Conservation (phyloP, 768 basidiomycete genomes). For the Cubamyces sp. region DNA sequence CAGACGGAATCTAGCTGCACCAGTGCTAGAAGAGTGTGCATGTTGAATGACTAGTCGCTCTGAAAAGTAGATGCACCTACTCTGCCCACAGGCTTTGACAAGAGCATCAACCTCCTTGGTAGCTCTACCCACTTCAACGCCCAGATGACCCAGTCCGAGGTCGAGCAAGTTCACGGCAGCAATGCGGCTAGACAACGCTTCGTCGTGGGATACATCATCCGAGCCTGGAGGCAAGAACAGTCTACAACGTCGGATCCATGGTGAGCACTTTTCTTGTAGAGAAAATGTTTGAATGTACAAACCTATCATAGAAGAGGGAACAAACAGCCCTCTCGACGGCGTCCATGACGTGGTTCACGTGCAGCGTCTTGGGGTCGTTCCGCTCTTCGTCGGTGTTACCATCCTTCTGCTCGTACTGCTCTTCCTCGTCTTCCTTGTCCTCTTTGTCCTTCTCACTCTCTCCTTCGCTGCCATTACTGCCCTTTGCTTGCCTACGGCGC, state of each 20-base stretch:
- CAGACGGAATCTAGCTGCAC: constrained; percentile 52
- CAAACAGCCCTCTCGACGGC: constrained; percentile 74
- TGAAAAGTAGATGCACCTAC: constrained; percentile 46
- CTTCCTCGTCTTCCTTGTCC: constrained; percentile 19
- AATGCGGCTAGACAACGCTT: constrained; percentile 84
- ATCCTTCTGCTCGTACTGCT: constrained; percentile 29
- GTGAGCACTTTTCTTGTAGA: neutral
- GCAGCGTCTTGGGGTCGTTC: constrained; percentile 45
- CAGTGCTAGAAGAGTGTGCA: constrained; percentile 45
- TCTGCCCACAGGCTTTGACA: constrained; percentile 74
- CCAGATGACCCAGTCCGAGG: constrained; percentile 85
- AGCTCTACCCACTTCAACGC: constrained; percentile 69
- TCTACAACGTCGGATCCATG: constrained; percentile 41
- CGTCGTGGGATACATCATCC: constrained; percentile 88
- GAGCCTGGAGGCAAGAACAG: constrained; percentile 75
- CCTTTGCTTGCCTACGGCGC: constrained; percentile 16
- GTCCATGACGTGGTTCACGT: constrained; percentile 66
- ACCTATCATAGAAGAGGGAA: constrained; percentile 85
- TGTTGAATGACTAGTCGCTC: neutral
- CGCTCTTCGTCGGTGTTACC: constrained; percentile 39
- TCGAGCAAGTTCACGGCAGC: constrained; percentile 93
- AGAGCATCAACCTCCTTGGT: constrained; percentile 61
- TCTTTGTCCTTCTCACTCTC: constrained; percentile 24
- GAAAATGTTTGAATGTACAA: constrained; percentile 26
- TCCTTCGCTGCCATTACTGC: constrained; percentile 22